phyloP scores from a whole-genome alignment of 73 alveolate genomes.

The Halteria grandinella region DNA sequence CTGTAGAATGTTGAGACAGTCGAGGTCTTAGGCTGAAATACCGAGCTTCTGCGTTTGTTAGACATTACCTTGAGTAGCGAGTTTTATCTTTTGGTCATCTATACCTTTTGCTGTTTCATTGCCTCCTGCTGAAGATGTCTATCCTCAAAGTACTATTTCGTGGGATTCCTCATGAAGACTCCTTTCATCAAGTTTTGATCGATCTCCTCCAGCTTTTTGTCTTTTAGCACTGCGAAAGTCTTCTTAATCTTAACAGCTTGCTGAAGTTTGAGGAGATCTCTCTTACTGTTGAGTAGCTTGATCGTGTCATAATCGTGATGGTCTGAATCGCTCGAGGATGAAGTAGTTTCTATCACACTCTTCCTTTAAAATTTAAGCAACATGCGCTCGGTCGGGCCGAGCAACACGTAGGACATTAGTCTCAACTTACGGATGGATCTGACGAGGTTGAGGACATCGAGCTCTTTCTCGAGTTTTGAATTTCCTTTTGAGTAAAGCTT shows the following conservation, averaged over 20 bases:
- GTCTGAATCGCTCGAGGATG: conserved; percentile 33
- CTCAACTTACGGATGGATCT: conserved; percentile 24
- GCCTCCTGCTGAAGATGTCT: too few relatives aligned
- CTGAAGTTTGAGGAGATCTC: conserved; percentile 2
- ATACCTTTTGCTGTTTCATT: too few relatives aligned
- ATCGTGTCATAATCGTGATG: conserved; percentile 7
- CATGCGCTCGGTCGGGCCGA: not conserved
- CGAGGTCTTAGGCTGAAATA: too few relatives aligned
- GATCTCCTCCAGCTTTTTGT: conserved; percentile 16
- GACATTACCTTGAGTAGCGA: too few relatives aligned
- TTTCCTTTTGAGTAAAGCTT: conserved; percentile 21
- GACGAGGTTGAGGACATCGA: conserved; percentile 26
- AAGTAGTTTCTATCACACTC: not conserved
- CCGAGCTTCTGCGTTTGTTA: too few relatives aligned
- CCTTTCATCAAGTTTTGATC: conserved; percentile 15
- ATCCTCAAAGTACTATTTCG: too few relatives aligned
- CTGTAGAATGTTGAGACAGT: too few relatives aligned
- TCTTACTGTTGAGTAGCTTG: not conserved
- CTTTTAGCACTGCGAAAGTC: not conserved
- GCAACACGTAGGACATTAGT: conserved; percentile 14
- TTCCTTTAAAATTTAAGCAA: conserved; percentile 41
- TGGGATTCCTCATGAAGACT: too few relatives aligned
- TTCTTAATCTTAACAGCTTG: not conserved
- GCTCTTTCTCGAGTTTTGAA: conserved; percentile 18
- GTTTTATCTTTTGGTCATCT: too few relatives aligned